These are phyloP conservation scores for Diutina rugosa DNA, from an alignment of 1,139 yeast genomes.

Conservation along the genomic window DNA sequence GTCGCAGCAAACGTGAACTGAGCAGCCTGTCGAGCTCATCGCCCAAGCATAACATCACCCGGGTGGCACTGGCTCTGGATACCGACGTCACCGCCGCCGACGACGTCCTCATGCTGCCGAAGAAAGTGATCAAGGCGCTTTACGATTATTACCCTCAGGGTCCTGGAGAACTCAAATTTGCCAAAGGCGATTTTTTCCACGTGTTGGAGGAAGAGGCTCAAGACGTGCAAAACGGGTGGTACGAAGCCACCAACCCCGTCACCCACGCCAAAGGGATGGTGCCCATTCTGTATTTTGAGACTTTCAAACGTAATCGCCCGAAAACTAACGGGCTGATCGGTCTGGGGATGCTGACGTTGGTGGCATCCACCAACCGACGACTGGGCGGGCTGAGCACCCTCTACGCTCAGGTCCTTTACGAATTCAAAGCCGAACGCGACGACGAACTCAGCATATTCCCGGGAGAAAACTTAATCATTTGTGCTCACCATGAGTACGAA, in stretches of 20 bases:
- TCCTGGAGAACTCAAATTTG: slow-evolving; percentile 68
- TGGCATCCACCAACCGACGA: background rate
- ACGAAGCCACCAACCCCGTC: slow-evolving; percentile 82
- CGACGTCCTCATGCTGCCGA: slow-evolving; percentile 38
- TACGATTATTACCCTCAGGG: slow-evolving; percentile 71
- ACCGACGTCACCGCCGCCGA: slow-evolving; percentile 6
- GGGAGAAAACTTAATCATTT: slow-evolving; percentile 82
- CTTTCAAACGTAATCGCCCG: slow-evolving; percentile 47
- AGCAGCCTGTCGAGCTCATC: background rate
- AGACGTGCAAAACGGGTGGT: slow-evolving; percentile 49
- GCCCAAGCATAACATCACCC: background rate
- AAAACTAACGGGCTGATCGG: background rate
- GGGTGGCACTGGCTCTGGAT: background rate
- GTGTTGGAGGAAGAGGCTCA: slow-evolving; percentile 29
- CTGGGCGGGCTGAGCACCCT: slow-evolving; percentile 17
- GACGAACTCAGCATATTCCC: slow-evolving; percentile 78
- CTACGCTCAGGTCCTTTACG: slow-evolving; percentile 47
- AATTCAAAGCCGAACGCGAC: slow-evolving; percentile 76
- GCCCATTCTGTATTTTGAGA: slow-evolving; percentile 75
- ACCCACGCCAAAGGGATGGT: slow-evolving; percentile 73
- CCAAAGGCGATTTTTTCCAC: slow-evolving; percentile 80
- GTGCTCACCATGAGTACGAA: slow-evolving; percentile 92
- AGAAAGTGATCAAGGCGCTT: slow-evolving; percentile 74
- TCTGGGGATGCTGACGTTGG: background rate
- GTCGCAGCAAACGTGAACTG: slow-evolving; percentile 2